Conservation (phyloP, 2,329 filamentous ascomycete genomes). For the Ophiostoma perfectum region DNA sequence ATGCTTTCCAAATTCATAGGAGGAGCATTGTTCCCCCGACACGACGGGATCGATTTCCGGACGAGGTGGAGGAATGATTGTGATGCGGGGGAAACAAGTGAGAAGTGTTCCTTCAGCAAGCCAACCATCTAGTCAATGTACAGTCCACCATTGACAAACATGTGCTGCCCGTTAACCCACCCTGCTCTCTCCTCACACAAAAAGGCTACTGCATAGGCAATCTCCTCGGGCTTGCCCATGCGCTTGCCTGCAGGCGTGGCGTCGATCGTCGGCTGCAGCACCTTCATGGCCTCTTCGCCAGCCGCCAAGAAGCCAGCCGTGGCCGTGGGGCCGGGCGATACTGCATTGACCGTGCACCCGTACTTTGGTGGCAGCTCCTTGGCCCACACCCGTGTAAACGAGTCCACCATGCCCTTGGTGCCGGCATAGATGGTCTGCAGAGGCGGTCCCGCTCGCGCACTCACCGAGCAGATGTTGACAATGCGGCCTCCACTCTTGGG, state of each 20-base stretch:
- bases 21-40: slow-evolving; percentile 9
- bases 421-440: slow-evolving; percentile 25
- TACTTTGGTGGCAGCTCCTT: slow-evolving; percentile 48
- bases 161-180: slow-evolving; percentile 43
- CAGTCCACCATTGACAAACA: slow-evolving; percentile 32
- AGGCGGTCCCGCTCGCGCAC: slow-evolving; percentile 34
- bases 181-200: slow-evolving; percentile 41
- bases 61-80: slow-evolving; percentile 4
- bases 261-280: slow-evolving; percentile 40
- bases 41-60: background rate
- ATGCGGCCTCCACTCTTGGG: slow-evolving; percentile 39
- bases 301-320: slow-evolving; percentile 33
- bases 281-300: slow-evolving; percentile 37
- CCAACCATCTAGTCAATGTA: slow-evolving; percentile 24
- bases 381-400: slow-evolving; percentile 54
- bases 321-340: slow-evolving; percentile 54
- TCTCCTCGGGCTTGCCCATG: slow-evolving; percentile 41
- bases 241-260: slow-evolving; percentile 40
- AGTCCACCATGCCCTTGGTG: slow-evolving; percentile 49
- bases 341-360: slow-evolving; percentile 56
- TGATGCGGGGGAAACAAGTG: background rate
- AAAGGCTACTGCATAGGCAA: slow-evolving; percentile 44
- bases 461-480: slow-evolving; percentile 56
- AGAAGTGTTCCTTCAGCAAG: background rate
- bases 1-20: background rate